Evolutionary conservation across 441 rosid species (phyloP).

Genomic region (Adansonia rubrostipa): DNA sequence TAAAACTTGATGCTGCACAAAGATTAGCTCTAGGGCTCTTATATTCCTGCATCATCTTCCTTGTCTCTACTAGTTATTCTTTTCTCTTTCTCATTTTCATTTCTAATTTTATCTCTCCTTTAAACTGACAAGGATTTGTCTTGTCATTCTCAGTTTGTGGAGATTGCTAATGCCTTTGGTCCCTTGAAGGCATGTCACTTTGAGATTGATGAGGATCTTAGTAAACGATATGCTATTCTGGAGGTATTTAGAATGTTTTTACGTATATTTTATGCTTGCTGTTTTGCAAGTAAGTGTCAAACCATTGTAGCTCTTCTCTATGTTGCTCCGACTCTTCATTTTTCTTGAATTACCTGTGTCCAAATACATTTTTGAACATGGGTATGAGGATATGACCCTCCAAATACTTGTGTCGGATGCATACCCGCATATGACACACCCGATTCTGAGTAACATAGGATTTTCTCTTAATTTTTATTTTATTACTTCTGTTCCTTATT

Average conservation of each 20-base stretch:
- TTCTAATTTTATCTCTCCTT: not conserved
- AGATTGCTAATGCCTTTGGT: constrained; percentile 87
- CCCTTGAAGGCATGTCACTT: constrained; percentile 76
- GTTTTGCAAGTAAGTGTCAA: not conserved
- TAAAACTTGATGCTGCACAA: constrained; percentile 17
- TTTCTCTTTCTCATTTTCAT: constrained; percentile 20
- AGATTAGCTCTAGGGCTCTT: constrained; percentile 24
- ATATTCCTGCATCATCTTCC: not conserved
- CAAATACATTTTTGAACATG: too few relatives aligned
- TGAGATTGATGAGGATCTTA: constrained; percentile 44
- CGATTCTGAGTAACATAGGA: too few relatives aligned
- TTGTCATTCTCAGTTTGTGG: constrained; percentile 64
- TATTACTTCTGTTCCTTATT: not conserved
- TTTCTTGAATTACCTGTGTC: too few relatives aligned
- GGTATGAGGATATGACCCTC: too few relatives aligned
- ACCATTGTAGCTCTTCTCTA: not conserved
- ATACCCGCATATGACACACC: too few relatives aligned
- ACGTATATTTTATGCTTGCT: constrained; percentile 19
- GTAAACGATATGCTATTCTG: constrained; percentile 58
- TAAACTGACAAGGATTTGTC: constrained; percentile 22
- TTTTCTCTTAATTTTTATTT: too few relatives aligned
- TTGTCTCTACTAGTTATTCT: constrained; percentile 8
- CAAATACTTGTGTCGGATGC: too few relatives aligned
- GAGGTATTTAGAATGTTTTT: constrained; percentile 62
- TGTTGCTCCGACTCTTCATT: too few relatives aligned